Evolutionary conservation across 2,329 filamentous ascomycete species (phyloP).

Genomic region (Alternaria gaisen): DNA sequence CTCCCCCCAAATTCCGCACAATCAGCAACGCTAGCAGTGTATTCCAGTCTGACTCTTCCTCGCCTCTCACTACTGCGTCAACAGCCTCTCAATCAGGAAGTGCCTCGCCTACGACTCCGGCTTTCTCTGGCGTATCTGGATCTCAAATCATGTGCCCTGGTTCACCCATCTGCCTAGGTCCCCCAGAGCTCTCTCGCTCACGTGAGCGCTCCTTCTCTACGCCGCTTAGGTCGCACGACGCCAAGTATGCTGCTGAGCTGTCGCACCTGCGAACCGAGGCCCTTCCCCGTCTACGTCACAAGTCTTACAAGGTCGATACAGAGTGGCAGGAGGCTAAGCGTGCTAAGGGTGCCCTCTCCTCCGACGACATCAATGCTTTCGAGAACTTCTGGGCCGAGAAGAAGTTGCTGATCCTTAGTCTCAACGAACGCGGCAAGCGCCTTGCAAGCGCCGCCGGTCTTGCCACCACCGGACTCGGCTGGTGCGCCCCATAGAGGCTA

Average conservation of each 20-base stretch:
- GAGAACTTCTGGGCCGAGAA: constrained; percentile 52
- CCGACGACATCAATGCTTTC: constrained; percentile 44
- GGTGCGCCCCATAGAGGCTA: constrained; percentile 47
- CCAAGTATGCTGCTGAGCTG: constrained; percentile 48
- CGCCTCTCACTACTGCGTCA: constrained; percentile 35
- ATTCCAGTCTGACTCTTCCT: constrained; percentile 36
- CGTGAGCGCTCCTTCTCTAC: constrained; percentile 46
- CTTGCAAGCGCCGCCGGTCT: constrained; percentile 38
- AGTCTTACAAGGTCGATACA: constrained; percentile 44
- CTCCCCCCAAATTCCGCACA: constrained; percentile 35
- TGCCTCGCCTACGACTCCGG: constrained; percentile 33
- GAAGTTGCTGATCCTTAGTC: constrained; percentile 43
- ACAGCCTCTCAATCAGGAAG: constrained; percentile 37
- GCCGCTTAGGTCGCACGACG: constrained; percentile 46
- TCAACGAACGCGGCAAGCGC: constrained; percentile 43
- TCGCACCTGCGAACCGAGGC: constrained; percentile 52
- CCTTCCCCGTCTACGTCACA: constrained; percentile 56
- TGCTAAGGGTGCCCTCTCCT: constrained; percentile 32
- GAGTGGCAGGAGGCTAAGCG: constrained; percentile 47
- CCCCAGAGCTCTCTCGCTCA: constrained; percentile 21
- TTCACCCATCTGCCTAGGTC: constrained; percentile 44
- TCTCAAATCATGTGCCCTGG: constrained; percentile 35
- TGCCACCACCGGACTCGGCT: constrained; percentile 44
- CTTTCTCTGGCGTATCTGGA: constrained; percentile 18
- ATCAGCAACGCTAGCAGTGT: constrained; percentile 44